phyloP scores from a whole-genome alignment of 2,329 filamentous ascomycete species.

The Nemania diffusa region DNA sequence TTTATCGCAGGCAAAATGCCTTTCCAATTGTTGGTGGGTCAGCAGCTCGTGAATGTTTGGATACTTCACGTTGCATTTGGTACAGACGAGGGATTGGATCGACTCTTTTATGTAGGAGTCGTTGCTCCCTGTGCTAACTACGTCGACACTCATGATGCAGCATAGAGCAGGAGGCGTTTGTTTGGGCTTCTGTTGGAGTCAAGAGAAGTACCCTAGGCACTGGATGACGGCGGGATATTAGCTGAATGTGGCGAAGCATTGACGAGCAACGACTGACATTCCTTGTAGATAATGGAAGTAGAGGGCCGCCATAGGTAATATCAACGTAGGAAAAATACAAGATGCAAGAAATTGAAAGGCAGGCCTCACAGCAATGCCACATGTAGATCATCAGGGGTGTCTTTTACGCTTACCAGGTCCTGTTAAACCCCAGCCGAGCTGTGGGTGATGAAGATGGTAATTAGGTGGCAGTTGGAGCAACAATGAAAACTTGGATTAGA shows the following conservation, averaged over 20 bases:
- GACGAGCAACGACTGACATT: too few relatives aligned
- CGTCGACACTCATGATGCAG: not conserved
- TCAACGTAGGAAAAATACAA: too few relatives aligned
- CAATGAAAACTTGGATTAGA: too few relatives aligned
- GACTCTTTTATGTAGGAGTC: slow-evolving; percentile 4
- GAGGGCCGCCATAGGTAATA: too few relatives aligned
- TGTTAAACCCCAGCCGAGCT: too few relatives aligned
- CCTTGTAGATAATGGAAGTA: too few relatives aligned
- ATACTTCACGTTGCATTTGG: slow-evolving; percentile 34
- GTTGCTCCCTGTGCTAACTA: slow-evolving; percentile 12
- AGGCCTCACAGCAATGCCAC: too few relatives aligned
- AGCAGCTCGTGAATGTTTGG: slow-evolving; percentile 18
- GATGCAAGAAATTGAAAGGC: too few relatives aligned
- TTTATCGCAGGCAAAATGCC: slow-evolving; percentile 37
- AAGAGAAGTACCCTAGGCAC: not conserved
- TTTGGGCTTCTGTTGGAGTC: not conserved
- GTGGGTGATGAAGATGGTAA: too few relatives aligned
- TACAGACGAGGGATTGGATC: slow-evolving; percentile 25
- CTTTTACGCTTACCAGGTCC: too few relatives aligned
- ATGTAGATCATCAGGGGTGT: too few relatives aligned
- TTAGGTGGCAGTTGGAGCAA: too few relatives aligned
- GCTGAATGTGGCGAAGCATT: not conserved
- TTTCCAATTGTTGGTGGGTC: slow-evolving; percentile 30
- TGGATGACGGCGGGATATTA: not conserved
- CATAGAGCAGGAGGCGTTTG: not conserved